Evolutionary conservation across 805 yeast species (phyloP), one percentile per base, ranked within the genome.

Genomic region (Candida chauliodis): DNA sequence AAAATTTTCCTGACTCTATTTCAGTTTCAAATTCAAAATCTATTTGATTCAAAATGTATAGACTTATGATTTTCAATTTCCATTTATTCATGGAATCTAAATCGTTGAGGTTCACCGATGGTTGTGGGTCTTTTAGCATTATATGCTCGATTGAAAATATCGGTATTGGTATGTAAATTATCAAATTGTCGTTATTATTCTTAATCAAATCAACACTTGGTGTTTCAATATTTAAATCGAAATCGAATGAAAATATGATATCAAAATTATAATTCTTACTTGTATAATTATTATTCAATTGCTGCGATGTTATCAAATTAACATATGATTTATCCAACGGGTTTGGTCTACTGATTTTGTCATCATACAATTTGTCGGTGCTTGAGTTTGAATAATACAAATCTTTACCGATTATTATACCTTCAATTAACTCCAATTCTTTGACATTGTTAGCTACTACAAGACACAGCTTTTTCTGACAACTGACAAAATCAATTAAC

Each of bases 371-470:
- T 14, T 81, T 74, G 1, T 78, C 69, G 11, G 87, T 86, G 17
- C 88, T 77, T 48, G 81, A 74, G 47, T 95, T 74, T 43, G 72
- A 73, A 51, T 84, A 83, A 44, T 73, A 71, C 26, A 86, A 58
- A 25, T 66, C 66, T 50, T 85, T 78, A 2, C 96, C 96, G n/a
- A 84, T 65, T 10, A 88, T 52, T 31, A 83, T 68, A 0, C 90
- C 84, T 56, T 89, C 97, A 5, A 89, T 69, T 32, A 89, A 61
- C 52, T 89, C 95, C 44, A 84, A 55, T 51, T 84, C 93, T 51
- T 82, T 80, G 16, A 81, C 70, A 49, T 70, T 75, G 25, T 75
- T 71, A 0, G 88, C 82, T 3, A 80, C 73, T 8, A 84, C 66
- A 37, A 68, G 46, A 42, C 59, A 25, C 42, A 58, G 46, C 8